Base-by-base conservation (phyloP, 306 rosid species). In the Inga laurina region DNA sequence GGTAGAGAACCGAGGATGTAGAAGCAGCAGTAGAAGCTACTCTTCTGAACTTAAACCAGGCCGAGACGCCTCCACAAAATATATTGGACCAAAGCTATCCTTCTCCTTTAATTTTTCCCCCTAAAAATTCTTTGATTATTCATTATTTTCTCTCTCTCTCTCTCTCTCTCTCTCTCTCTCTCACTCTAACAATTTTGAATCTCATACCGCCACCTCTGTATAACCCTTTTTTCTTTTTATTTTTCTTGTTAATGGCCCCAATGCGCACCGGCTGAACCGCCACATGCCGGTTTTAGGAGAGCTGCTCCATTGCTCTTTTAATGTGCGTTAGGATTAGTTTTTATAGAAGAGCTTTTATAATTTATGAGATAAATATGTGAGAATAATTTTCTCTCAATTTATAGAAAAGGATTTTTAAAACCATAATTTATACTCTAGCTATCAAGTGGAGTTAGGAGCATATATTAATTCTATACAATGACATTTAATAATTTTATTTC, bases 1-100 rank as follows among this genome's bases (percentile, higher is more conserved):
- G n/a, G 66, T 41, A 81, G 82, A 79, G 84, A 84, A 56, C 14
- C 5, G 57, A 5, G 78, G 82, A 37, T 81, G 90, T 83, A 86
- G 90, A 76, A 87, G 84, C 92, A 77, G 84, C 56, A 85, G 92
- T 85, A 86, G 92, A 79, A 87, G 85, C 92, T 81, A 90, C 92
- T 83, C 78, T 49, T 89, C 66, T 22, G 32, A 59, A 59, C 32
- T 86, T 69, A 87, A 91, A 85, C 76, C 80, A 77, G 84, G 85
- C 88, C 75, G 77, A 85, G 45, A 32, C 52, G 0, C 64, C 10
- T 35, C 52, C n/a, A 16, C 7, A 54, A 7, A 7, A 48, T 22
- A 74, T 35, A 61, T 68, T 3, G 9, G 19, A 4, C 48, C 35
- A 41, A 8, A 48, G 4, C 30, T 69, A 16, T 37, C 52, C 46